Conservation (phyloP, 768 basidiomycete species). For the Naematelia aurantialba region DNA sequence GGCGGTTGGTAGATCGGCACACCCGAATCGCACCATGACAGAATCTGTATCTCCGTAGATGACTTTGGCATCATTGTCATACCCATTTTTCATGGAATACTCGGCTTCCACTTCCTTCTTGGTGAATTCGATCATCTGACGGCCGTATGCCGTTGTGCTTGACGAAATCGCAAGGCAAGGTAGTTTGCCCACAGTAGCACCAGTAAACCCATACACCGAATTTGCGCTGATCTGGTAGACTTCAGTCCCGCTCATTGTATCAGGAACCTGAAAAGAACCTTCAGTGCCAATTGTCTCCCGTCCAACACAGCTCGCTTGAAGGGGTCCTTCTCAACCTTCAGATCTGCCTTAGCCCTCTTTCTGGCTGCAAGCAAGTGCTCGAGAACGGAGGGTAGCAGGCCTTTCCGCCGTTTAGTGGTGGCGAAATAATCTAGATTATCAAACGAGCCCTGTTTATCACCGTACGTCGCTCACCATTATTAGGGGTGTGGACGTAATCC, state of each 20-base stretch:
- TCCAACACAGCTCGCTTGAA: constrained; percentile 96
- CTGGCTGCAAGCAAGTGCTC: constrained; percentile 91
- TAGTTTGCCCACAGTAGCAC: constrained; percentile 92
- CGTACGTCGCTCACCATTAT: constrained; percentile 71
- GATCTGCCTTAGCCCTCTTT: constrained; percentile 88
- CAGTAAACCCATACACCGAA: constrained; percentile 98
- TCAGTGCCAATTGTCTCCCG: constrained; percentile 92
- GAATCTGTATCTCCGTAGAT: constrained; percentile 99
- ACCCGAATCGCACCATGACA: constrained; percentile 97
- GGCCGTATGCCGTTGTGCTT: constrained; percentile 90
- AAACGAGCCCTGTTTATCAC: background rate
- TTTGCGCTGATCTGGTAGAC: constrained; percentile 85
- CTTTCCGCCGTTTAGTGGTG: constrained; percentile 69
- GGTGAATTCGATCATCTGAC: constrained; percentile 98
- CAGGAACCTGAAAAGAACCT: constrained; percentile 56
- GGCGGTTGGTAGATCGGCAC: constrained; percentile 74
- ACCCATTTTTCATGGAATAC: constrained; percentile 79
- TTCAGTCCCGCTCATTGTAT: background rate
- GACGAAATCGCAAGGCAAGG: constrained; percentile 95
- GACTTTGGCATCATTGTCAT: constrained; percentile 80
- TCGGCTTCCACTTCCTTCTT: constrained; percentile 87
- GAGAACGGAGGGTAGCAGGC: constrained; percentile 81
- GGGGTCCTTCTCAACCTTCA: constrained; percentile 94
- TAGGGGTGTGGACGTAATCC: constrained; percentile 92
- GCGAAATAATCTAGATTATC: constrained; percentile 71